Evolutionary conservation across 805 yeast genomes (phyloP).

Genomic region (Suhomyces prunicola): DNA sequence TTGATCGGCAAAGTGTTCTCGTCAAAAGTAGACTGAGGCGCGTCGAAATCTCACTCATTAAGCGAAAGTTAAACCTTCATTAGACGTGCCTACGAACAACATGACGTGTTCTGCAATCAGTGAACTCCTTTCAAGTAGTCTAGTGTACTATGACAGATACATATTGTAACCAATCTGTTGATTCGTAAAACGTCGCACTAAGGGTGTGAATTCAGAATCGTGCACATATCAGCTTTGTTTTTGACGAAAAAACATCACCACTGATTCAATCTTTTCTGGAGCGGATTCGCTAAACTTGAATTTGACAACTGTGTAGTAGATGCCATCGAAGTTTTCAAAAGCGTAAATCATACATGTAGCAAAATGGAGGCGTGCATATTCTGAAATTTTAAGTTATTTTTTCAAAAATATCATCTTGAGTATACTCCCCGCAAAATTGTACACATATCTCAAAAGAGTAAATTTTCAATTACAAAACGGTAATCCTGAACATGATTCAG

Average conservation of each 20-base stretch:
- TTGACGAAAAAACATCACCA: background rate
- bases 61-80: background rate
- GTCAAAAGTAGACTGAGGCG: background rate
- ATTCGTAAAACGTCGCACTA: background rate
- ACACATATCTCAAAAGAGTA: background rate
- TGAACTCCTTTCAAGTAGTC: background rate
- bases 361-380: background rate
- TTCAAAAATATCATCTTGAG: background rate
- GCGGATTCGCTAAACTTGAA: background rate
- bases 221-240: no score
- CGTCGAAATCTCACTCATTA: background rate
- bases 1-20: background rate
- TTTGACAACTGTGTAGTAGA: background rate
- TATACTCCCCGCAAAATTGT: background rate
- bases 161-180: background rate
- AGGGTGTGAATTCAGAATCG: no score
- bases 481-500: background rate
- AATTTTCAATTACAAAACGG: background rate
- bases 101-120: background rate
- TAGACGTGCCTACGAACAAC: background rate
- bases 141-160: background rate
- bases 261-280: background rate
- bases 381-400: background rate
- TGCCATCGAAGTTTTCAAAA: background rate
- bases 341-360: background rate